Evolutionary conservation across 495 filamentous ascomycete species (phyloP).

Genomic region (Apiosordaria backusii): DNA sequence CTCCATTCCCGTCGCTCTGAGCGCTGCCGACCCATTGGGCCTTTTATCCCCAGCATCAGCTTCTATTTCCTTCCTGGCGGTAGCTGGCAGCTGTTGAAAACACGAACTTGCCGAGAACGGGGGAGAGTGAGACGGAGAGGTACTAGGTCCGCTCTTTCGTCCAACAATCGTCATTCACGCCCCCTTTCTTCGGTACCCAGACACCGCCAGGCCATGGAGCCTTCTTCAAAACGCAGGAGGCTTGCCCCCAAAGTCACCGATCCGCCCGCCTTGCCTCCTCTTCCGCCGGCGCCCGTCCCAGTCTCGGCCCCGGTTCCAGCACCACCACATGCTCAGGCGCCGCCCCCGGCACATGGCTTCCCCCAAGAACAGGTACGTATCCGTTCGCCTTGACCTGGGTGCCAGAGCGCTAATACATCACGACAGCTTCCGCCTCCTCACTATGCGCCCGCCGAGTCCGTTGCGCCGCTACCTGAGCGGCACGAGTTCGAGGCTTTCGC

Average conservation of each 20-base stretch:
- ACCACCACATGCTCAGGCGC: conserved; percentile 23
- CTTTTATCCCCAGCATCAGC: neutral
- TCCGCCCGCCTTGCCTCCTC: conserved; percentile 15
- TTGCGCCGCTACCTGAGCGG: conserved; percentile 35
- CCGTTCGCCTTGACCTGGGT: neutral
- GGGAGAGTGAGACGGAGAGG: too few relatives aligned
- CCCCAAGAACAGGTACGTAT: conserved; percentile 30
- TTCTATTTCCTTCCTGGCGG: neutral
- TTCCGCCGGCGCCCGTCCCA: conserved; percentile 17
- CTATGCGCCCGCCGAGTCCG: conserved; percentile 22
- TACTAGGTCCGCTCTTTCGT: neutral
- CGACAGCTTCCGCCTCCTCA: conserved; percentile 23
- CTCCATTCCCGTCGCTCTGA: neutral
- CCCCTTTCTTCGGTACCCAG: too few relatives aligned
- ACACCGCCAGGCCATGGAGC: conserved; percentile 28
- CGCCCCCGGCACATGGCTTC: conserved; percentile 23
- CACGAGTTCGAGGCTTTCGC: conserved; percentile 57
- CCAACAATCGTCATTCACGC: neutral
- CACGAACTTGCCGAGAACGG: too few relatives aligned
- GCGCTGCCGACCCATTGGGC: neutral
- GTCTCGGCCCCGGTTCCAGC: neutral
- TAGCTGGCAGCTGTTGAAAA: too few relatives aligned
- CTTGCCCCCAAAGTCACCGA: conserved; percentile 38
- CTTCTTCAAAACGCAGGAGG: conserved; percentile 36
- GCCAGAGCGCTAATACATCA: conserved; percentile 13